These are phyloP conservation scores for Ascochyta lentis DNA, from an alignment of 2,329 filamentous ascomycete genomes.

Conservation along the genomic window DNA sequence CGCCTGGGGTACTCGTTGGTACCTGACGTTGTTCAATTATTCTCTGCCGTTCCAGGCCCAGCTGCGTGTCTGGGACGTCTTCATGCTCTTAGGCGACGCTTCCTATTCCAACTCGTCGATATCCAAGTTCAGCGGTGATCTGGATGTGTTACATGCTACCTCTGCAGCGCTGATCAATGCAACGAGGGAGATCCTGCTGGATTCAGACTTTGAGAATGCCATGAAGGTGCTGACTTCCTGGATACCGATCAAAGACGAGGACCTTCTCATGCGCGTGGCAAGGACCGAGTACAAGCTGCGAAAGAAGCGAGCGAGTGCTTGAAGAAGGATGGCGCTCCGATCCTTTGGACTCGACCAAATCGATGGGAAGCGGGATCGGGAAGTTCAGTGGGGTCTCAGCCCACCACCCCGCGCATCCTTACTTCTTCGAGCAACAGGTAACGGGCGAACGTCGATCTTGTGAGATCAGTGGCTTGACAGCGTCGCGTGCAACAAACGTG, in stretches of 20 bases:
- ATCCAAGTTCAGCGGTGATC: constrained; percentile 62
- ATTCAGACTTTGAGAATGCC: constrained; percentile 94
- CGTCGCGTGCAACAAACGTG: constrained; percentile 43
- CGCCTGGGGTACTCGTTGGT: constrained; percentile 97
- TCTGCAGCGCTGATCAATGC: constrained; percentile 90
- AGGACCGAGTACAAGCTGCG: constrained; percentile 83
- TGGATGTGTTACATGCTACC: constrained; percentile 89
- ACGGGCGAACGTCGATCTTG: constrained; percentile 35
- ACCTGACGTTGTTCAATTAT: constrained; percentile 96
- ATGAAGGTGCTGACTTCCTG: constrained; percentile 97
- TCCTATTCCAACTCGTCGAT: constrained; percentile 51
- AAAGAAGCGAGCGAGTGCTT: constrained; percentile 55
- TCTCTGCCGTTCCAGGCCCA: constrained; percentile 94
- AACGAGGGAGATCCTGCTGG: constrained; percentile 83
- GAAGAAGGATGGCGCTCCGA: constrained; percentile 24
- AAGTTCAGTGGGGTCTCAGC: constrained; percentile 16
- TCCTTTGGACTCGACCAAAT: constrained; percentile 13
- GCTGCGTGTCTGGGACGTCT: constrained; percentile 96
- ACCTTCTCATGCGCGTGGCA: constrained; percentile 88
- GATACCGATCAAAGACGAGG: constrained; percentile 92
- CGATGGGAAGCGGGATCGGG: constrained; percentile 21
- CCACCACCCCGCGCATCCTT: constrained; percentile 23
- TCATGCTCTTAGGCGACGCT: constrained; percentile 87
- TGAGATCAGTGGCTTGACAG: constrained; percentile 45
- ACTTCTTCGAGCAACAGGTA: constrained; percentile 34